Percentiles rank a stretch among this genome's conserved stretches.
phyloP scores from a whole-genome alignment of 805 yeast species.

The Barnettozyma sp. region DNA sequence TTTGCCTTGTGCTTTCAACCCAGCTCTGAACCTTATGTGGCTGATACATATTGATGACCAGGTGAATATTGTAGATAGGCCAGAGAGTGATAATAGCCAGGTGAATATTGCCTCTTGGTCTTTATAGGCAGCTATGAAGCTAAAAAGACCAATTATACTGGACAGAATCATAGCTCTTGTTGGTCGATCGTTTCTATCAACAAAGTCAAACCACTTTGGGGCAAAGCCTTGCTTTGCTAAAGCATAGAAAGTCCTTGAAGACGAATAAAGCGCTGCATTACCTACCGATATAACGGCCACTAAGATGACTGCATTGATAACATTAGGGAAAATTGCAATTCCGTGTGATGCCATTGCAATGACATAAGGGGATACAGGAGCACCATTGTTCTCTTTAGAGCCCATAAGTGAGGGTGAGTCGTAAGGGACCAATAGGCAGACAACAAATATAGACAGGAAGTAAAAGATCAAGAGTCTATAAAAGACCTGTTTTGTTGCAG shows the following conservation, averaged over 20 bases:
- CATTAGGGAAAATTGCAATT: constrained; percentile 55
- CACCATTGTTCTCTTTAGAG: constrained; percentile 38
- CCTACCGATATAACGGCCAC: constrained; percentile 71
- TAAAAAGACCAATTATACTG: constrained; percentile 48
- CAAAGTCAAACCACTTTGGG: constrained; percentile 45
- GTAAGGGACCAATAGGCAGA: constrained; percentile 59
- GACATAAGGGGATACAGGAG: constrained; percentile 68
- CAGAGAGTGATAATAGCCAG: constrained; percentile 59
- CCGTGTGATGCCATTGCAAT: constrained; percentile 50
- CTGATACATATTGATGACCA: constrained; percentile 54
- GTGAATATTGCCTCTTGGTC: constrained; percentile 51
- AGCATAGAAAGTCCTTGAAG: constrained; percentile 62
- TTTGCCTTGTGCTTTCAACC: constrained; percentile 48
- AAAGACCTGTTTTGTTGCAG: constrained; percentile 58
- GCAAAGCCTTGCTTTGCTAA: constrained; percentile 66
- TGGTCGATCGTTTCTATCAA: constrained; percentile 57
- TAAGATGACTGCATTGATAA: constrained; percentile 69
- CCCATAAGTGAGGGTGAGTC: constrained; percentile 44
- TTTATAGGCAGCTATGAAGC: constrained; percentile 61
- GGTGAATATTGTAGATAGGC: constrained; percentile 55
- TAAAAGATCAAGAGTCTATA: constrained; percentile 59
- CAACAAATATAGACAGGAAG: constrained; percentile 43
- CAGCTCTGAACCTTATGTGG: constrained; percentile 53
- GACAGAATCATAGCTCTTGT: constrained; percentile 46
- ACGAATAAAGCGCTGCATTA: constrained; percentile 67